Evolutionary conservation across 345 rosid genomes (phyloP).

Genomic region (Angophora floribunda): DNA sequence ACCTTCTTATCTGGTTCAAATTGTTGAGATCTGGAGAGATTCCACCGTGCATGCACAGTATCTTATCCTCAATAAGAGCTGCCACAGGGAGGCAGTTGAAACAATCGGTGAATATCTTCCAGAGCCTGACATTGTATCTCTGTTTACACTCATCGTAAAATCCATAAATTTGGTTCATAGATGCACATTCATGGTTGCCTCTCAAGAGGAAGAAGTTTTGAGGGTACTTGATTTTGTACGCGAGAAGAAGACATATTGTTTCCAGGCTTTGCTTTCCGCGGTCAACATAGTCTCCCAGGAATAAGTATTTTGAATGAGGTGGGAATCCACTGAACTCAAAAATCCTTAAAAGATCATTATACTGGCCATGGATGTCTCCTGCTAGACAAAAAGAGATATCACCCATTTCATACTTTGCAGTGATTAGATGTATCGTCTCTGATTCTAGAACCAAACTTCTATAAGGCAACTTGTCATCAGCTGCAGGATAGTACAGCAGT

Average conservation of each 20-base stretch:
- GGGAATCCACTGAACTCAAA: slow-evolving; percentile 80
- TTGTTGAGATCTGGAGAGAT: slow-evolving; percentile 64
- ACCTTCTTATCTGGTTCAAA: slow-evolving; percentile 58
- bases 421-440: neutral
- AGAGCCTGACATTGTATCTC: slow-evolving; percentile 57
- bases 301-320: slow-evolving; percentile 75
- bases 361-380: slow-evolving; percentile 95
- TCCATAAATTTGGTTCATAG: slow-evolving; percentile 80
- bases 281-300: slow-evolving; percentile 88
- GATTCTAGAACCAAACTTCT: neutral
- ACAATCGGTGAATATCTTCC: slow-evolving; percentile 73
- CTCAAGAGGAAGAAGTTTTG: slow-evolving; percentile 71
- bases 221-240: slow-evolving; percentile 78
- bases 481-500: neutral
- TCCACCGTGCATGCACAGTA: slow-evolving; percentile 91
- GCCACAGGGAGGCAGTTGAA: slow-evolving; percentile 91
- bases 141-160: slow-evolving; percentile 87
- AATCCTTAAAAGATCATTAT: slow-evolving; percentile 80
- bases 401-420: neutral
- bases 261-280: slow-evolving; percentile 88
- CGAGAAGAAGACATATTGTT: slow-evolving; percentile 85
- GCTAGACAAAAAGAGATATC: neutral
- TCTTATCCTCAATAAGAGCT: slow-evolving; percentile 72
- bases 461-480: neutral
- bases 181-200: slow-evolving; percentile 91